Percentiles rank a stretch among this genome's conserved stretches.
Conservation (phyloP, 768 basidiomycete species). For the Termitomyces sp. region DNA sequence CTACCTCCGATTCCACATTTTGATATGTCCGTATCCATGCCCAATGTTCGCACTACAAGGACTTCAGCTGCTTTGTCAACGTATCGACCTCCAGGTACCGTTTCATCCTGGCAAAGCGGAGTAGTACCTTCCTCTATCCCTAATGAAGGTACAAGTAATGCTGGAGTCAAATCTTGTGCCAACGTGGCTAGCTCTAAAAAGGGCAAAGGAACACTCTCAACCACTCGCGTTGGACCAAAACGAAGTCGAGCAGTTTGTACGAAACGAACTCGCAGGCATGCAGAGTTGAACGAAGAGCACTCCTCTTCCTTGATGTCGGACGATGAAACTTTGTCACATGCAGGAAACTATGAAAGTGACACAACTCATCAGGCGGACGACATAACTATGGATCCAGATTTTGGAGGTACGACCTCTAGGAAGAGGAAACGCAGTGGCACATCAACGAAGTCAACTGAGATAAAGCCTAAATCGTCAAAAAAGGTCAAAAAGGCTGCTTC, state of each 20-base stretch:
- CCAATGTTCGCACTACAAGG: conserved; percentile 1
- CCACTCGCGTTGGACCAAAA: conserved; percentile 2
- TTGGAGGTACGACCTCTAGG: conserved; percentile 24
- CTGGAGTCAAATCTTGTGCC: background rate
- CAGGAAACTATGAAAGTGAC: conserved; percentile 21
- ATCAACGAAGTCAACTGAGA: conserved; percentile 15
- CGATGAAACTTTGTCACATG: conserved; percentile 13
- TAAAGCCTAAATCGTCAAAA: conserved; percentile 14
- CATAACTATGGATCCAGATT: conserved; percentile 27
- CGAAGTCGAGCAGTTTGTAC: background rate
- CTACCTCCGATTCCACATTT: background rate
- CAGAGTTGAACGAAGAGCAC: conserved; percentile 16
- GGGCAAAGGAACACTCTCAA: conserved; percentile 1
- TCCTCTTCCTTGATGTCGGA: conserved; percentile 21
- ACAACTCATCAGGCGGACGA: conserved; percentile 38
- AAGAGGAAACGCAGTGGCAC: conserved; percentile 39
- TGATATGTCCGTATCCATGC: background rate
- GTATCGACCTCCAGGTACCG: conserved; percentile 2
- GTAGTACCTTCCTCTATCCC: conserved; percentile 58
- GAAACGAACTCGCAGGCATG: conserved; percentile 5
- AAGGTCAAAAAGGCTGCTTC: conserved; percentile 22
- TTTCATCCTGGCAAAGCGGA: conserved; percentile 25
- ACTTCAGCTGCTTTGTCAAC: background rate
- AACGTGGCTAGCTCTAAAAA: background rate
- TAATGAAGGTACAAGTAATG: conserved; percentile 34